Evolutionary conservation across 176 grass and related monocot species (phyloP), one percentile per base, ranked within the genome.

Genomic region (Avena eriantha): DNA sequence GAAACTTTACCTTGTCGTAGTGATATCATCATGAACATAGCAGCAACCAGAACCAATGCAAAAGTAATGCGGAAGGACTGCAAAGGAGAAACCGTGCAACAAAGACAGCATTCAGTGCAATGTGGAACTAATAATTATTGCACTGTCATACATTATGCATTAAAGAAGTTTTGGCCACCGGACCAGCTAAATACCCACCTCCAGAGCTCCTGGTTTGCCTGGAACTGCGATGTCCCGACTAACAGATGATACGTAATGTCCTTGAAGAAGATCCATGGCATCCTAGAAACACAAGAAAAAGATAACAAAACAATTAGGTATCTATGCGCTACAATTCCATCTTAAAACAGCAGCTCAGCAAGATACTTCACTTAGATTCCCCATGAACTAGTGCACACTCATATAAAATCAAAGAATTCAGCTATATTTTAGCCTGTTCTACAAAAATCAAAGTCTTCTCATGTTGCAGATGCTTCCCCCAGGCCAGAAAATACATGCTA

Each of bases 181-280:
- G 43, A 80, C 15, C 41, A 65, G 78, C 2, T 80, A 89, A 50
- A 13, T 55, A 85, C 84, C 26, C 65, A 97, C 95, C 82, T 97
- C 89, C 3, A 93, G 8, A 86, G 80, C 77, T 85, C 91, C 92
- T 60, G 56, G 67, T 91, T 91, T 97, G 56, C 36, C 72, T 79
- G 78, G 53, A 91, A 85, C 10, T 84, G 87, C 11, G 18, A 91
- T 71, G 53, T 97, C 95, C 80, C 93, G 78, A 83, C 82, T 93
- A 43, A 90, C 78, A 24, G 89, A 63, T 23, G 87, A 95, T 29
- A 86, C 18, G 64, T 97, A 90, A 88, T 97, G 93, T 57, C 95
- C 95, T 88, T 97, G 95, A 76, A 97, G 88, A 86, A 97, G 91
- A 95, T 97, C 95, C 88, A 97, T 97, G 18, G 87, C 92, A 93